phyloP scores from a whole-genome alignment of 768 basidiomycete genomes.

The Lentinula raphanica region DNA sequence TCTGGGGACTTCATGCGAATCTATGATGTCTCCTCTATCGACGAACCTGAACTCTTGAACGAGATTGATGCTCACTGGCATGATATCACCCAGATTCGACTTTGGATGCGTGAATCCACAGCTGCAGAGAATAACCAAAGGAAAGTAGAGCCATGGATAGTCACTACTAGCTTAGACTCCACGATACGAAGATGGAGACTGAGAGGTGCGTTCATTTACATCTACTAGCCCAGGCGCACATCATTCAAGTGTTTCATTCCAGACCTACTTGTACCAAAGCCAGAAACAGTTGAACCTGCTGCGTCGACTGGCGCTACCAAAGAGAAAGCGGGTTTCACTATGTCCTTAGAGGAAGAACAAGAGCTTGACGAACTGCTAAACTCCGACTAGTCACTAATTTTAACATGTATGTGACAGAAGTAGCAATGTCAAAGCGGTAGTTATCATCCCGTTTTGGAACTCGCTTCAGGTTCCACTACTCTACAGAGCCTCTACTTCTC shows the following conservation, averaged over 20 bases:
- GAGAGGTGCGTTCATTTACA: conserved; percentile 39
- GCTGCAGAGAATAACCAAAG: conserved; percentile 33
- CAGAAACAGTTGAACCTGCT: conserved; percentile 8
- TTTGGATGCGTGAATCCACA: conserved; percentile 58
- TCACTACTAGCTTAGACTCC: conserved; percentile 81
- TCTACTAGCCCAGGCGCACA: no score
- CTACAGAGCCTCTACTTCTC: neutral
- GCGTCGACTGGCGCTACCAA: conserved; percentile 13
- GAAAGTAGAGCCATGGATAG: conserved; percentile 71
- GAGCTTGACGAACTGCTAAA: conserved; percentile 81
- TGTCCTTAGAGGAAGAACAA: conserved; percentile 87
- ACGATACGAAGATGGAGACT: conserved; percentile 86
- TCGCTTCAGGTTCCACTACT: no score
- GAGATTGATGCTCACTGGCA: conserved; percentile 87
- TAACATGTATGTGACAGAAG: neutral
- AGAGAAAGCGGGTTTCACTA: conserved; percentile 26
- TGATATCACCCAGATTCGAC: conserved; percentile 70
- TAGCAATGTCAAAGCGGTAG: neutral
- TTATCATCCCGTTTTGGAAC: neutral
- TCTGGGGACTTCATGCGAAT: conserved; percentile 78
- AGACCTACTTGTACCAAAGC: conserved; percentile 39
- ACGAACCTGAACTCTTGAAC: conserved; percentile 65
- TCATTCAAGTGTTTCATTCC: neutral
- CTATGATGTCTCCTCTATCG: conserved; percentile 68
- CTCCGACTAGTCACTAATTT: neutral